Percentiles rank a stretch among this genome's conserved stretches.
Conservation (phyloP, 176 grass and related monocot genomes). For the Rhynchospora pubera region DNA sequence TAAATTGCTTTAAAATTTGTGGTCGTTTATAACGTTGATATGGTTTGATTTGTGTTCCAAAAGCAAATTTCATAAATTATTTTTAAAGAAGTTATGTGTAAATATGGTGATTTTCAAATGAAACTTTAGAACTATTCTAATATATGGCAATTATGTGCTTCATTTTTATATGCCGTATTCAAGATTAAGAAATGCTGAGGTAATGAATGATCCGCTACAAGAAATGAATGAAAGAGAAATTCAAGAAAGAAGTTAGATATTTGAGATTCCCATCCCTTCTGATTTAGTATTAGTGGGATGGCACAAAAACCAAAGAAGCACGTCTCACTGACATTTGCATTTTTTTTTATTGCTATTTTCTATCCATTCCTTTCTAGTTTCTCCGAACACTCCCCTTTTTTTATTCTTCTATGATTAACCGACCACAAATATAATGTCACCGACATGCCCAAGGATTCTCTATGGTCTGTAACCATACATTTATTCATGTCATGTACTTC, state of each 20-base stretch:
- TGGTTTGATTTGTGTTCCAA: too few relatives aligned
- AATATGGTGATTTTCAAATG: too few relatives aligned
- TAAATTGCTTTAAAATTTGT: too few relatives aligned
- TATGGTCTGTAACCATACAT: neutral
- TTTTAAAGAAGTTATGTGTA: too few relatives aligned
- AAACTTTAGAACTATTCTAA: neutral
- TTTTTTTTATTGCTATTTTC: neutral
- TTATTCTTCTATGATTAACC: slow-evolving; percentile 8
- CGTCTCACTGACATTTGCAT: slow-evolving; percentile 5
- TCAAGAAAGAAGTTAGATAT: neutral
- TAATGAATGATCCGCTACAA: neutral
- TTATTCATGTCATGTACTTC: neutral
- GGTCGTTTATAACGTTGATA: too few relatives aligned
- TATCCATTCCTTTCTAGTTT: neutral
- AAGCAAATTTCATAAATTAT: too few relatives aligned
- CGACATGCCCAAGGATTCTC: neutral
- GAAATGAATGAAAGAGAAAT: neutral
- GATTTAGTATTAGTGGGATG: neutral
- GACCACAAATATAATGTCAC: slow-evolving; percentile 13
- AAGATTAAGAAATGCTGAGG: too few relatives aligned
- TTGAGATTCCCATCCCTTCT: neutral
- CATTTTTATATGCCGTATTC: neutral
- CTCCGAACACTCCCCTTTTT: neutral
- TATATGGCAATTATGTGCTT: too few relatives aligned
- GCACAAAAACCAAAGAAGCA: neutral